Percentiles rank a stretch among this genome's conserved stretches.
Evolutionary conservation across 345 rosid genomes (phyloP).

Genomic region (Rhodamnia argentea): DNA sequence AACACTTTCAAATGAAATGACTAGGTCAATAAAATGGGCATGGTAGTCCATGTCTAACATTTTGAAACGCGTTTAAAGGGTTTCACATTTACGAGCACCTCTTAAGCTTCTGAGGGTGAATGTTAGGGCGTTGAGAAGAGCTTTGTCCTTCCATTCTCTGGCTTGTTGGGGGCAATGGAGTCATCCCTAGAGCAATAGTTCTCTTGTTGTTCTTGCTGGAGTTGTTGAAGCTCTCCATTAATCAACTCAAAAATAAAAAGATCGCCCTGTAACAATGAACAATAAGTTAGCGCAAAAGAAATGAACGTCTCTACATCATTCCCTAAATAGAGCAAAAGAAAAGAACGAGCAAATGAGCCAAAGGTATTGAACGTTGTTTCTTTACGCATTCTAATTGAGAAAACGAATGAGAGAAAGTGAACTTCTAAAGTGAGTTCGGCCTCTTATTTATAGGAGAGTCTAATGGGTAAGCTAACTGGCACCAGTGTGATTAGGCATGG

Average conservation of each 20-base stretch:
- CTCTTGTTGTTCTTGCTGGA: background rate
- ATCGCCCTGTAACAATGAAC: background rate
- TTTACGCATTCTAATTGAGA: background rate
- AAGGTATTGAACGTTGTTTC: background rate
- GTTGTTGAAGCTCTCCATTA: background rate
- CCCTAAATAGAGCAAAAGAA: background rate
- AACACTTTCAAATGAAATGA: background rate
- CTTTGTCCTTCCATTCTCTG: constrained; percentile 11
- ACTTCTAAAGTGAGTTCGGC: background rate
- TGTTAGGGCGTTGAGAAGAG: background rate
- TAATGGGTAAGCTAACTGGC: background rate
- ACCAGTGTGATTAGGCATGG: background rate
- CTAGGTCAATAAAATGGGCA: background rate
- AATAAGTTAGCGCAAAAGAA: background rate
- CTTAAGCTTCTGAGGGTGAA: background rate
- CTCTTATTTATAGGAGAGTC: background rate
- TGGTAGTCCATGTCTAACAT: background rate
- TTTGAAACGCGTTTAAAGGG: background rate
- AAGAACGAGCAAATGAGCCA: background rate
- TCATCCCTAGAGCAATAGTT: background rate
- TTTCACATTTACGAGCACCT: background rate
- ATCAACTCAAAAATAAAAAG: background rate
- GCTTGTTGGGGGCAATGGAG: background rate
- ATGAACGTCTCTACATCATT: background rate
- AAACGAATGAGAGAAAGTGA: background rate